Evolutionary conservation across 2,329 filamentous ascomycete species (phyloP).

Genomic region (Botrytis medusae): DNA sequence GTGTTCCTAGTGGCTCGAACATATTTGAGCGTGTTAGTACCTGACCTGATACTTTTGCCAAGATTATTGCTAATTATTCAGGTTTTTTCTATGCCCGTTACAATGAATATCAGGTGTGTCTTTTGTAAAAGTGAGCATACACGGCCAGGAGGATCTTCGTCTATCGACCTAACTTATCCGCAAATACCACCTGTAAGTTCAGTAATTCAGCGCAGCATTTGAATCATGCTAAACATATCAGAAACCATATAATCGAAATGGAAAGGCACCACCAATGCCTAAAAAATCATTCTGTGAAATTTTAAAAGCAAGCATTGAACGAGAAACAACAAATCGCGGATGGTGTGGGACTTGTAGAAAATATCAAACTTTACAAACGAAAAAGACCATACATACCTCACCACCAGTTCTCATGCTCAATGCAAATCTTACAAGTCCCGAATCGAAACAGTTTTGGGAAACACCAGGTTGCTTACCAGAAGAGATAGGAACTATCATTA

Average conservation of each 20-base stretch:
- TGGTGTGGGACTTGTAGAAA: slow-evolving; percentile 92
- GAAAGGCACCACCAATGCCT: slow-evolving; percentile 53
- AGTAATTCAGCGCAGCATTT: slow-evolving; percentile 11
- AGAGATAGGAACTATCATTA: slow-evolving; percentile 89
- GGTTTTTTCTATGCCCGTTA: slow-evolving; percentile 67
- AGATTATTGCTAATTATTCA: slow-evolving; percentile 38
- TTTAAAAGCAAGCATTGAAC: slow-evolving; percentile 87
- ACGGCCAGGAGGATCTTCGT: slow-evolving; percentile 73
- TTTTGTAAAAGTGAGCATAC: slow-evolving; percentile 86
- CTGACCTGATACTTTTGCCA: not conserved
- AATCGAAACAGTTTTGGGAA: slow-evolving; percentile 81
- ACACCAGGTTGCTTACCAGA: slow-evolving; percentile 88
- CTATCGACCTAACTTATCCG: slow-evolving; percentile 85
- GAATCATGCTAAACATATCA: slow-evolving; percentile 35
- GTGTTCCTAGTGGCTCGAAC: slow-evolving; percentile 60
- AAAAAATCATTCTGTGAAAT: slow-evolving; percentile 80
- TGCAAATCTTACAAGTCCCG: slow-evolving; percentile 68
- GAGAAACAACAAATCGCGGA: slow-evolving; percentile 82
- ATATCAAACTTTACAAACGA: slow-evolving; percentile 83
- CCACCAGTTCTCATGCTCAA: slow-evolving; percentile 89
- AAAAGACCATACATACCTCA: slow-evolving; percentile 79
- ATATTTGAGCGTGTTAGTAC: slow-evolving; percentile 65
- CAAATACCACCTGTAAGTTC: slow-evolving; percentile 37
- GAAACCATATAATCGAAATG: slow-evolving; percentile 51
- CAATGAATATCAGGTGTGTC: slow-evolving; percentile 76